These are phyloP conservation scores for Colletotrichum sp. DNA, from an alignment of 2,329 filamentous ascomycete species.

Conservation along the genomic window DNA sequence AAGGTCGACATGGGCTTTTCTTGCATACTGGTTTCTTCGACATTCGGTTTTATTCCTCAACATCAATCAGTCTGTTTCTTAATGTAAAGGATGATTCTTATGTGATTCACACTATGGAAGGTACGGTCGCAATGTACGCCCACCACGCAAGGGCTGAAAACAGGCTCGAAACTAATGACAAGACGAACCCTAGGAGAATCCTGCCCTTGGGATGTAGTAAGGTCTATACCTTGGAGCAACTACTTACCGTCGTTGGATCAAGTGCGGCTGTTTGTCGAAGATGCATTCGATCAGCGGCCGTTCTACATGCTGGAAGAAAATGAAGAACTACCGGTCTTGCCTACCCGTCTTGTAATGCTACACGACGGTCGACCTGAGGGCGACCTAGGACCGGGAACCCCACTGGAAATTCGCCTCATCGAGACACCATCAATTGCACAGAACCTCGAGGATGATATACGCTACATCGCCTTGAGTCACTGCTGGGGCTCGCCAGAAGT, in stretches of 20 bases:
- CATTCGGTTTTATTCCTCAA: too few relatives aligned
- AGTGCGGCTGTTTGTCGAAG: background rate
- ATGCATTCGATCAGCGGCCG: rapidly evolving
- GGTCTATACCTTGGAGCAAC: rapidly evolving
- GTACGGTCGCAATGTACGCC: background rate
- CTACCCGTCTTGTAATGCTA: background rate
- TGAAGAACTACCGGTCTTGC: background rate
- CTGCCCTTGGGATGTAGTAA: background rate
- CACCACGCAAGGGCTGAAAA: background rate
- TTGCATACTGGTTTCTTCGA: too few relatives aligned
- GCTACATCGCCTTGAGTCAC: background rate
- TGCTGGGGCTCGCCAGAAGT: background rate
- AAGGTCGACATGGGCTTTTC: background rate
- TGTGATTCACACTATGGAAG: background rate
- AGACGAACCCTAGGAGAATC: background rate
- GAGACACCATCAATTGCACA: background rate
- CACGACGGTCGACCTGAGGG: background rate
- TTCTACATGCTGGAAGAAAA: too few relatives aligned
- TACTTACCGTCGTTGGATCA: background rate
- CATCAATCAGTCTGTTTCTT: too few relatives aligned
- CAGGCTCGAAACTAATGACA: background rate
- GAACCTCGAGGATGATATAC: rapidly evolving
- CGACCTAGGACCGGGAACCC: rapidly evolving
- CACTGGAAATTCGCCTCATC: rapidly evolving
- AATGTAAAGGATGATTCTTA: too few relatives aligned